Conservation (phyloP, 139 green algal genomes). For the Chlamydomonas asymmetrica region DNA sequence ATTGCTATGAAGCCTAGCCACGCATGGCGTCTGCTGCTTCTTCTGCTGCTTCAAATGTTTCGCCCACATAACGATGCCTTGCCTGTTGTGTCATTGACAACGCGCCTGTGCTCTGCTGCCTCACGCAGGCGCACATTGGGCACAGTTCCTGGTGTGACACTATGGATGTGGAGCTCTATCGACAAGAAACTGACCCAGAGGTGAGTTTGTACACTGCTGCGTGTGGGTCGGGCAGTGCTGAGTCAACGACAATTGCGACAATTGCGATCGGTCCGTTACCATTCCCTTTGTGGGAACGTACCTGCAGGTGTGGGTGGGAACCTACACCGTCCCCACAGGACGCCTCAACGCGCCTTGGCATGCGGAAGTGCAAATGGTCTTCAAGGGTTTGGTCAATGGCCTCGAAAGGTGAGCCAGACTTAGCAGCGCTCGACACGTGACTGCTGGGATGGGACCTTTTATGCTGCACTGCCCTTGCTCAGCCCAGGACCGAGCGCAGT, state of each 20-base stretch:
- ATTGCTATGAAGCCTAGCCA: no score
- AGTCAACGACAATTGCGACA: background rate
- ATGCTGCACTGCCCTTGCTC: no score
- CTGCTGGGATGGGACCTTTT: no score
- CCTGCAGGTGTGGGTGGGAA: slow-evolving; percentile 20
- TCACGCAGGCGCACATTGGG: slow-evolving; percentile 26
- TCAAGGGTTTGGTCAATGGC: slow-evolving; percentile 14
- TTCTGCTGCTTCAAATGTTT: no score
- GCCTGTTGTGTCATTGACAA: no score
- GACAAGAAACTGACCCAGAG: background rate
- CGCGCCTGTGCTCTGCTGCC: no score
- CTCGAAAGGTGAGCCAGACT: background rate
- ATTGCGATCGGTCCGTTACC: background rate
- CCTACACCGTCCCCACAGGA: slow-evolving; percentile 11
- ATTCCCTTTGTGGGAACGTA: background rate
- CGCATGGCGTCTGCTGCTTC: no score
- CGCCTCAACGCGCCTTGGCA: slow-evolving; percentile 9
- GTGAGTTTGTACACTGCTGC: background rate
- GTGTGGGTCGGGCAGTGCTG: background rate
- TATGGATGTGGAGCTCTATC: slow-evolving; percentile 6
- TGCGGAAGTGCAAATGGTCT: slow-evolving; percentile 31
- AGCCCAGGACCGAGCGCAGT: background rate
- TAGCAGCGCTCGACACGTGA: no score
- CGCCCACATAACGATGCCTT: no score
- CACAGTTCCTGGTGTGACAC: slow-evolving; percentile 22